Percentiles rank a stretch among this genome's conserved stretches.
phyloP scores from a whole-genome alignment of 2,329 filamentous ascomycete genomes.

The Blastomyces parvus region DNA sequence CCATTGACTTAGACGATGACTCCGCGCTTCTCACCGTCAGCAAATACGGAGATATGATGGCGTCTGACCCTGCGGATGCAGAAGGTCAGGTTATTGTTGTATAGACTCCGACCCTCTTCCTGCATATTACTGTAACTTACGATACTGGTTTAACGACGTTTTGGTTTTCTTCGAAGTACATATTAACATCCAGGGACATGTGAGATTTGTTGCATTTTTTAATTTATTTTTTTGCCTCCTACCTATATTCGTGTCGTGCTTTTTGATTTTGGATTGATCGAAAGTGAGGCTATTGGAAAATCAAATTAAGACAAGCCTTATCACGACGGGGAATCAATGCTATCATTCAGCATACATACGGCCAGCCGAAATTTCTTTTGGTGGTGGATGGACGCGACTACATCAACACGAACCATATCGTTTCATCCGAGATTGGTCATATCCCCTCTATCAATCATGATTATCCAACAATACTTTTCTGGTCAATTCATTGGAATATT shows the following conservation, averaged over 20 bases:
- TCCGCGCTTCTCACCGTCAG: slow-evolving; percentile 34
- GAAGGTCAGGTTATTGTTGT: slow-evolving; percentile 40
- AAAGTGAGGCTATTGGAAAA: background rate
- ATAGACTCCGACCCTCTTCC: slow-evolving; percentile 19
- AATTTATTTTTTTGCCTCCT: background rate
- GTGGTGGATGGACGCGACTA: background rate
- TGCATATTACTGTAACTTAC: background rate
- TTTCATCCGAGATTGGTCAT: background rate
- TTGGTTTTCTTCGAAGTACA: background rate
- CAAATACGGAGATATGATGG: slow-evolving; percentile 40
- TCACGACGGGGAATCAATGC: background rate
- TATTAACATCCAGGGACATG: background rate
- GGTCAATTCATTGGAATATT: background rate
- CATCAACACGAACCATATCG: background rate
- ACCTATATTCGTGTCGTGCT: background rate
- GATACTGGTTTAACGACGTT: background rate
- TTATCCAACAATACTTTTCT: background rate
- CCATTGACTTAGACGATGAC: slow-evolving; percentile 55
- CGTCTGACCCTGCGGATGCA: slow-evolving; percentile 37
- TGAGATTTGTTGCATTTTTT: background rate
- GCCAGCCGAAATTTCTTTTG: background rate
- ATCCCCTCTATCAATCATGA: background rate
- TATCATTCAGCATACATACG: background rate
- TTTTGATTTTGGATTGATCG: background rate
- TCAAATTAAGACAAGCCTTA: background rate